Evolutionary conservation across 768 basidiomycete species (phyloP).

Genomic region (Auriscalpium vulgare): DNA sequence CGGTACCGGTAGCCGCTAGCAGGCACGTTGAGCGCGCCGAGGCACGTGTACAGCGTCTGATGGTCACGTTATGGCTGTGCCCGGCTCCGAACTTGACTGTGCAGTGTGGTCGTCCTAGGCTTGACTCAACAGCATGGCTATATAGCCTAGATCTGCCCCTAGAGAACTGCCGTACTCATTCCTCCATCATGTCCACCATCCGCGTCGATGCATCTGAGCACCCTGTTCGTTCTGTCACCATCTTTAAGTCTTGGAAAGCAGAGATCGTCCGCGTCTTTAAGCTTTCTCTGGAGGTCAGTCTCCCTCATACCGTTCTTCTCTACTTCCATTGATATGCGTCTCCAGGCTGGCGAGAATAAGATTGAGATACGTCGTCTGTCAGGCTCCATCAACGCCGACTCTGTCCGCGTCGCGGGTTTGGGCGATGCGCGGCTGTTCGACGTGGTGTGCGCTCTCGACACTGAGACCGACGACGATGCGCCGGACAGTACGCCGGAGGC

Average conservation of each 20-base stretch:
- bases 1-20: too few species aligned
- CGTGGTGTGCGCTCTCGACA: conserved; percentile 39
- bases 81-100: too few species aligned
- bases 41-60: too few species aligned
- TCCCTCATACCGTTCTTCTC: neutral
- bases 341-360: conserved; percentile 45
- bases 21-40: too few species aligned
- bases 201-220: conserved; percentile 28
- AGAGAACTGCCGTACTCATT: too few species aligned
- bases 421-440: conserved; percentile 43
- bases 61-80: too few species aligned
- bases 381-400: conserved; percentile 41
- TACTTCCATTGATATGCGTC: neutral
- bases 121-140: too few species aligned
- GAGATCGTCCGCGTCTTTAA: conserved; percentile 47
- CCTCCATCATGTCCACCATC: neutral
- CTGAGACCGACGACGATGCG: conserved; percentile 13
- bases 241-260: conserved; percentile 49
- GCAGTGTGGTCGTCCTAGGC: too few species aligned
- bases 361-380: conserved; percentile 43
- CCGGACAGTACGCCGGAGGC: conserved; percentile 17
- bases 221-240: conserved; percentile 45
- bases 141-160: too few species aligned
- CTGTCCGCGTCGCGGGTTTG: conserved; percentile 45
- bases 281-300: conserved; percentile 41